Conservation (phyloP, 1,284 basidiomycete species). For the Ustanciosporium gigantosporum region DNA sequence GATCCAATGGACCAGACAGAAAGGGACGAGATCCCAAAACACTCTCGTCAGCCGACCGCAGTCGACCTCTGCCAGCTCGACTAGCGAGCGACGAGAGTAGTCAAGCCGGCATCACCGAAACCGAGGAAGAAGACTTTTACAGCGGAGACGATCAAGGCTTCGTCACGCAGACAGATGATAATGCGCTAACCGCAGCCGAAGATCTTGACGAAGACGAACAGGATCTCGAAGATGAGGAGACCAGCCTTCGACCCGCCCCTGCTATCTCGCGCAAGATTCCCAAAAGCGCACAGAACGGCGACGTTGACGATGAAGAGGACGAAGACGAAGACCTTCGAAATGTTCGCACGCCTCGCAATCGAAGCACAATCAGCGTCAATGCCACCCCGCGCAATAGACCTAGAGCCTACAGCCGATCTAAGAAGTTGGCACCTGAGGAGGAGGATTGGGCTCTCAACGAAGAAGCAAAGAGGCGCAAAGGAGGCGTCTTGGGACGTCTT, state of each 20-base stretch:
- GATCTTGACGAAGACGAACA: slow-evolving; percentile 22
- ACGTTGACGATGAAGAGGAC: slow-evolving; percentile 10
- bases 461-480: slow-evolving; percentile 32
- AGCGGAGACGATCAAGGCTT: slow-evolving; percentile 37
- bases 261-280: too few relatives aligned
- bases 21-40: slow-evolving; percentile 31
- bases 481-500: slow-evolving; percentile 32
- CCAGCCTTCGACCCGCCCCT: neutral
- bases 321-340: slow-evolving; percentile 24
- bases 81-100: slow-evolving; percentile 12
- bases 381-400: slow-evolving; percentile 12
- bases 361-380: slow-evolving; percentile 20
- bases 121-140: slow-evolving; percentile 33
- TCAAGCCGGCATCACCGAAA: slow-evolving; percentile 14
- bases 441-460: slow-evolving; percentile 27
- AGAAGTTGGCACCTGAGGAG: slow-evolving; percentile 37
- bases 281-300: neutral
- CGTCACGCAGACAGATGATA: slow-evolving; percentile 30
- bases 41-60: slow-evolving; percentile 1
- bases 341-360: slow-evolving; percentile 19
- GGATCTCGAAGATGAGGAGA: slow-evolving; percentile 13
- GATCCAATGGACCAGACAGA: slow-evolving; percentile 26
- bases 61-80: slow-evolving; percentile 8
- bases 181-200: slow-evolving; percentile 28
- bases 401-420: slow-evolving; percentile 29